phyloP scores from a whole-genome alignment of 1,284 basidiomycete species.

The Heterobasidion parviporum region DNA sequence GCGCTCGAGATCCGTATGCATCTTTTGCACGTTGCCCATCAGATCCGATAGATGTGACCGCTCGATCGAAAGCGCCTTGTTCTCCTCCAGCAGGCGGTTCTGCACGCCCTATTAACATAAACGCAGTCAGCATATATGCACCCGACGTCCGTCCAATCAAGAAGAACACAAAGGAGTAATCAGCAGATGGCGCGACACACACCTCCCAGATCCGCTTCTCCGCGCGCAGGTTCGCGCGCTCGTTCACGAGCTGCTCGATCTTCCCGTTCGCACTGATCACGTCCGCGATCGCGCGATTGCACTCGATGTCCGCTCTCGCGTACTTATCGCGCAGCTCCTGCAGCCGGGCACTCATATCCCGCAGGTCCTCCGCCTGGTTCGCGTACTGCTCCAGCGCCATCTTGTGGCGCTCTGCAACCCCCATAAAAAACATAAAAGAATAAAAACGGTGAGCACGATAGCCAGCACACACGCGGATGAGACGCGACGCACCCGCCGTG shows the following conservation, averaged over 20 bases:
- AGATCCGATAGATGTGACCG: slow-evolving; percentile 80
- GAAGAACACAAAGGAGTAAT: neutral
- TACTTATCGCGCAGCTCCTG: slow-evolving; percentile 62
- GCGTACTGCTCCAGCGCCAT: slow-evolving; percentile 56
- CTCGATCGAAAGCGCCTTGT: slow-evolving; percentile 71
- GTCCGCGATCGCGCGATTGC: slow-evolving; percentile 55
- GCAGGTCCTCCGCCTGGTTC: slow-evolving; percentile 49
- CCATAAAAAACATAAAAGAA: neutral
- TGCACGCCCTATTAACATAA: slow-evolving; percentile 52
- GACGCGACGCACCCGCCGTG: slow-evolving; percentile 47
- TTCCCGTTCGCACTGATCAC: slow-evolving; percentile 46
- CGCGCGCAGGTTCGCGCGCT: slow-evolving; percentile 77
- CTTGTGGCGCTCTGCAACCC: slow-evolving; percentile 48
- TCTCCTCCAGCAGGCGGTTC: slow-evolving; percentile 76
- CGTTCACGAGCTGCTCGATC: slow-evolving; percentile 73
- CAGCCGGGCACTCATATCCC: slow-evolving; percentile 55
- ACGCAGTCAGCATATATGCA: neutral
- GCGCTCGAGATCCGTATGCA: slow-evolving; percentile 82
- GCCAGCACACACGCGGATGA: neutral
- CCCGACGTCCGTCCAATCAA: neutral
- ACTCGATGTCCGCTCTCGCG: slow-evolving; percentile 59
- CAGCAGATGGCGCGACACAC: slow-evolving; percentile 14
- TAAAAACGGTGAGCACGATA: neutral
- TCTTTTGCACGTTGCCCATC: slow-evolving; percentile 81
- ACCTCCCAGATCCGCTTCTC: slow-evolving; percentile 94